Evolutionary conservation across 345 rosid species (phyloP).

Genomic region (Psidium guajava): DNA sequence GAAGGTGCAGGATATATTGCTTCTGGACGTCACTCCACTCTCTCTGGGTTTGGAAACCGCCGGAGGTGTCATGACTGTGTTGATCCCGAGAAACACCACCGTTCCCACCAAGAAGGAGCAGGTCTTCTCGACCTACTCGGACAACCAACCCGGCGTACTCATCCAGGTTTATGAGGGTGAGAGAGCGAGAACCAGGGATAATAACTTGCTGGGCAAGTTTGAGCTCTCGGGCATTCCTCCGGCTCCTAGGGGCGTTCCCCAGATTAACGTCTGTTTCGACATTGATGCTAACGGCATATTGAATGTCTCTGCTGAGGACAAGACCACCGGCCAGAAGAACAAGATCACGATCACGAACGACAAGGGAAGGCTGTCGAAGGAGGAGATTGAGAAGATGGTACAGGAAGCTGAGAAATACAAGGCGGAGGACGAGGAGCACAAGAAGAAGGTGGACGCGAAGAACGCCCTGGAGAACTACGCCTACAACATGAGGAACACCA

Average conservation of each 20-base stretch:
- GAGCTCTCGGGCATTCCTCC: conserved; percentile 5
- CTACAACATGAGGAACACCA: conserved; percentile 1
- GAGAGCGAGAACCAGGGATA: conserved; percentile 26
- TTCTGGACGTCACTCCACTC: conserved; percentile 22
- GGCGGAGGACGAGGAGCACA: no score
- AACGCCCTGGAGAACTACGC: background rate
- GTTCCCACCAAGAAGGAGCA: conserved; percentile 32
- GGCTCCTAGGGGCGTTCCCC: background rate
- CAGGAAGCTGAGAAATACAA: no score
- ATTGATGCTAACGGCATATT: background rate
- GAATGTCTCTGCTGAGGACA: background rate
- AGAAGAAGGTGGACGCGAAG: no score
- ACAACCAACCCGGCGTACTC: conserved; percentile 27
- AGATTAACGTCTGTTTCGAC: background rate
- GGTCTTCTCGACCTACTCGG: conserved; percentile 24
- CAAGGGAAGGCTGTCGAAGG: background rate
- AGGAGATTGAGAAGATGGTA: no score
- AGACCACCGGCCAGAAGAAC: conserved; percentile 2
- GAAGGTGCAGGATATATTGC: conserved; percentile 28
- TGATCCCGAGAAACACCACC: conserved; percentile 28
- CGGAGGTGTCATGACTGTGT: conserved; percentile 29
- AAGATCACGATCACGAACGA: background rate
- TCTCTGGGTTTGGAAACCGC: conserved; percentile 28
- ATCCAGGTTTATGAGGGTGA: conserved; percentile 33
- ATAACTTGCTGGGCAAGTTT: conserved; percentile 18